phyloP scores from a whole-genome alignment of 495 filamentous ascomycete genomes.

The Aspergillus nidulans region DNA sequence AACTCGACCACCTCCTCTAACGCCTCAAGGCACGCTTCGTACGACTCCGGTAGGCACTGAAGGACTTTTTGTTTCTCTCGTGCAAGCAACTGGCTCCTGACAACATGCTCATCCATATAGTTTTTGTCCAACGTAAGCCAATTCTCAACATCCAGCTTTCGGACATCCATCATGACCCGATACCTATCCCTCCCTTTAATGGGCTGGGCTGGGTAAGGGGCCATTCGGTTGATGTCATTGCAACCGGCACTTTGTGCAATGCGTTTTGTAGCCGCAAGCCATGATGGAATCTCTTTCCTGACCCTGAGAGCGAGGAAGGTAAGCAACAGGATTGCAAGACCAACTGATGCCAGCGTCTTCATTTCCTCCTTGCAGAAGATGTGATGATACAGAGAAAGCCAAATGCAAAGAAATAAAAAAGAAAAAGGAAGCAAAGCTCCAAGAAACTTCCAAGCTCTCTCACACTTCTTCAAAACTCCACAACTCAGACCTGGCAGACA shows the following conservation, averaged over 20 bases:
- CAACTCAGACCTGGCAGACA: conserved; percentile 11
- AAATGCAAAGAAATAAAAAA: conserved; percentile 13
- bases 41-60: conserved; percentile 46
- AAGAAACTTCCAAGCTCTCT: conserved; percentile 14
- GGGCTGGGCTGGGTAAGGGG: conserved; percentile 42
- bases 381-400: conserved; percentile 5
- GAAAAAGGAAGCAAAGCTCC: conserved; percentile 14
- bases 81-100: conserved; percentile 40
- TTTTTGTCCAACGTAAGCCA: conserved; percentile 54
- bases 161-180: conserved; percentile 52
- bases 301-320: conserved; percentile 33
- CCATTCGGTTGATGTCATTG: conserved; percentile 35
- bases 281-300: conserved; percentile 14
- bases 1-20: conserved; percentile 49
- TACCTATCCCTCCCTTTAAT: conserved; percentile 44
- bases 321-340: conserved; percentile 34
- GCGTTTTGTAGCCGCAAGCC: neutral
- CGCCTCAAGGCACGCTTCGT: conserved; percentile 47
- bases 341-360: conserved; percentile 35
- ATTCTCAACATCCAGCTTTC: conserved; percentile 45
- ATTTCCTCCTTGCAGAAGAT: conserved; percentile 20
- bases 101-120: conserved; percentile 46
- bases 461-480: conserved; percentile 12
- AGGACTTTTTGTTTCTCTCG: conserved; percentile 41
- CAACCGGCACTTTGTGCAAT: conserved; percentile 5